Conservation (phyloP, 2,329 filamentous ascomycete species). For the Neofusicoccum kwambonambiense region DNA sequence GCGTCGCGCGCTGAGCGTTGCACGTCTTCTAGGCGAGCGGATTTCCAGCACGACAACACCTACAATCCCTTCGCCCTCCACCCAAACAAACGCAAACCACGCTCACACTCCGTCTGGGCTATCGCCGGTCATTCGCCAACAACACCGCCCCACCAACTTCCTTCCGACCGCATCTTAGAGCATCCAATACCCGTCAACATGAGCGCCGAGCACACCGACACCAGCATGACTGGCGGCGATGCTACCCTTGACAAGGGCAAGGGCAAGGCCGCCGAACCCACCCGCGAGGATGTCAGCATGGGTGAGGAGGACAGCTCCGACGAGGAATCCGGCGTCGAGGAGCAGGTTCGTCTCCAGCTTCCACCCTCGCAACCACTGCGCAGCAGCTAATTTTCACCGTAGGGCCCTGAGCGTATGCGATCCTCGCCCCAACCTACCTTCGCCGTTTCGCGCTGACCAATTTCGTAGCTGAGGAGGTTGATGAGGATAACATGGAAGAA, state of each 20-base stretch:
- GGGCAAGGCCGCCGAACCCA: conserved; percentile 68
- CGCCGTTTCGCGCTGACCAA: background rate
- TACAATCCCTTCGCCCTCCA: conserved; percentile 2
- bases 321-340: conserved; percentile 65
- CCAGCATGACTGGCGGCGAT: conserved; percentile 73
- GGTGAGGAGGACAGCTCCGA: conserved; percentile 68
- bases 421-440: background rate
- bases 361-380: conserved; percentile 10
- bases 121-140: background rate
- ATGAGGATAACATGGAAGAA: conserved; percentile 81
- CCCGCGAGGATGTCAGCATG: conserved; percentile 62
- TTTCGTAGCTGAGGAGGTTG: conserved; percentile 62
- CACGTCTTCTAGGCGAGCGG: conserved; percentile 10
- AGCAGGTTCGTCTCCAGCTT: conserved; percentile 48
- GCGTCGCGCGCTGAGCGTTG: conserved; percentile 13
- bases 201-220: conserved; percentile 21
- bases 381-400: conserved; percentile 1
- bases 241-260: conserved; percentile 79
- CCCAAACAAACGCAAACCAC: conserved; percentile 1
- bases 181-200: conserved; percentile 20
- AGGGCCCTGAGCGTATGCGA: conserved; percentile 20
- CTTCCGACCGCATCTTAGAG: background rate
- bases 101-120: background rate
- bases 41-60: background rate
- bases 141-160: background rate